Conservation (phyloP, 2,329 filamentous ascomycete species). For the Neonectria punicea region DNA sequence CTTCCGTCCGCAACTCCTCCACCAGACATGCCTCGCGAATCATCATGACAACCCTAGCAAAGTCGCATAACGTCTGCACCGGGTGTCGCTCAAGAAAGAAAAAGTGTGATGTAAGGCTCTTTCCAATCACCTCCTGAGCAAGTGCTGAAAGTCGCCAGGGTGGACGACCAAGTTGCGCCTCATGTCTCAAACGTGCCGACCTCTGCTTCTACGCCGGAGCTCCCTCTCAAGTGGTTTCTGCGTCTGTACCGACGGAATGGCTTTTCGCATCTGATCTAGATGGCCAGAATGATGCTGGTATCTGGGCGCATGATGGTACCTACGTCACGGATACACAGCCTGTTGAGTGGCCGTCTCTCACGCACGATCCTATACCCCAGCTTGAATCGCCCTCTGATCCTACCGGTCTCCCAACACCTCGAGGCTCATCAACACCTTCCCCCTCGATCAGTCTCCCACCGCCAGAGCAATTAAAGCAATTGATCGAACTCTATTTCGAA, state of each 20-base stretch:
- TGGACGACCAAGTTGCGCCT: slow-evolving; percentile 28
- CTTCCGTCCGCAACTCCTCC: background rate
- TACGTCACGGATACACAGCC: background rate
- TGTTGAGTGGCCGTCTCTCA: background rate
- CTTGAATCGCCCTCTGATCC: background rate
- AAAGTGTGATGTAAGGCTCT: slow-evolving; percentile 38
- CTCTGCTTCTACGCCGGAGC: slow-evolving; percentile 33
- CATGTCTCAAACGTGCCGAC: slow-evolving; percentile 37
- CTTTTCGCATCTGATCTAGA: background rate
- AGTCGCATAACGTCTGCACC: slow-evolving; percentile 39
- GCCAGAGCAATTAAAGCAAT: slow-evolving; percentile 22
- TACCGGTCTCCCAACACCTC: slow-evolving; percentile 1
- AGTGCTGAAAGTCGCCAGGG: slow-evolving; percentile 21
- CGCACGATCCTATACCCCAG: background rate
- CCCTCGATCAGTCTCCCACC: slow-evolving; percentile 11
- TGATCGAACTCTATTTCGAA: slow-evolving; percentile 39
- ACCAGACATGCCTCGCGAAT: background rate
- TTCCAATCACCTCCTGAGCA: background rate
- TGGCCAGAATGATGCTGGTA: background rate
- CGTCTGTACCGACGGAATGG: slow-evolving; percentile 2
- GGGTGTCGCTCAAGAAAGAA: slow-evolving; percentile 42
- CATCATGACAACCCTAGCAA: slow-evolving; percentile 38
- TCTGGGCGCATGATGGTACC: background rate
- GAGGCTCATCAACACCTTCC: background rate
- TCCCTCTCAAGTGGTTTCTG: slow-evolving; percentile 12